These are phyloP conservation scores for Nephromyces sp. DNA, from an alignment of 169 alveolate species.

Conservation along the genomic window DNA sequence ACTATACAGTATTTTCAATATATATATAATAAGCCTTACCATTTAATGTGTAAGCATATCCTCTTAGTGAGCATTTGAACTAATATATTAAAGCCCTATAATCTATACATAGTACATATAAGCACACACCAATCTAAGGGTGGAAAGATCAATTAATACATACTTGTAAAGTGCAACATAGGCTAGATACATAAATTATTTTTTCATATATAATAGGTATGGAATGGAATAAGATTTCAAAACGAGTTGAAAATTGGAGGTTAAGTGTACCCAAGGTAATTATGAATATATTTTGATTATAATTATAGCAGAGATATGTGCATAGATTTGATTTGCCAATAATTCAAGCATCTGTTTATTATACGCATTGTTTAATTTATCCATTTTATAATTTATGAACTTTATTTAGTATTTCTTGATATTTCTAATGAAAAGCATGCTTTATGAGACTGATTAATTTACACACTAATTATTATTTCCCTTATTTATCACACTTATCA, in stretches of 20 bases:
- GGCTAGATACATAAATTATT: no score
- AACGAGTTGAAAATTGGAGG: not conserved
- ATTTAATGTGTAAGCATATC: not conserved
- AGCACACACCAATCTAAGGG: no score
- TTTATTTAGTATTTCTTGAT: not conserved
- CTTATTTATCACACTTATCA: no score
- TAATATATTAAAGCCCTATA: no score
- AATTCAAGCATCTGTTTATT: not conserved
- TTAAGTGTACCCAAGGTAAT: not conserved
- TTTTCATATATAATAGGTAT: not conserved
- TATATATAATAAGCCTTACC: not conserved
- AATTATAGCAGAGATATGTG: no score
- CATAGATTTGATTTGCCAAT: not conserved
- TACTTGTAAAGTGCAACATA: no score
- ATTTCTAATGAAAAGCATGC: not conserved
- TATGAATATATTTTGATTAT: no score
- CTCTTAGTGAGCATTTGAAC: not conserved
- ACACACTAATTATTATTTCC: no score
- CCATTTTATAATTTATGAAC: not conserved
- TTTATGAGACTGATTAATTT: not conserved
- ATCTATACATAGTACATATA: no score
- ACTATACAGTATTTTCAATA: not conserved
- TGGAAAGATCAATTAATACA: no score
- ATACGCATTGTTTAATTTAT: not conserved
- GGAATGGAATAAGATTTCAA: not conserved